Evolutionary conservation across 192 early-diverging fungal genomes (phyloP).

Genomic region (Piromyces finnis): DNA sequence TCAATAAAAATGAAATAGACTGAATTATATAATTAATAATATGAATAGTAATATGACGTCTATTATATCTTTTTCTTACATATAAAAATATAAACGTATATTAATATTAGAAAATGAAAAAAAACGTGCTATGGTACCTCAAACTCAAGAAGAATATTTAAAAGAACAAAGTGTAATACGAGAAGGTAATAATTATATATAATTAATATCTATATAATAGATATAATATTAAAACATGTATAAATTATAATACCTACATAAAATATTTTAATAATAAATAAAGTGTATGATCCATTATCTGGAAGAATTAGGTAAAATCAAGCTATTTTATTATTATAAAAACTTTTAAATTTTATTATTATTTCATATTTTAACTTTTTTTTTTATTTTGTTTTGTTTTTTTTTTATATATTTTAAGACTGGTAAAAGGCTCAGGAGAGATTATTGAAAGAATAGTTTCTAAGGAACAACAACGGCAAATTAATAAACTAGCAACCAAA

Average conservation of each 20-base stretch:
- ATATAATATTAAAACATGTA: too few species aligned
- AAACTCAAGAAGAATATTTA: conserved; percentile 20
- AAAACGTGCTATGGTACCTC: conserved; percentile 11
- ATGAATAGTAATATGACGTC: too few species aligned
- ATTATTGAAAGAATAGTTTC: conserved; percentile 26
- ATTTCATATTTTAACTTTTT: neutral
- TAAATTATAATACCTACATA: too few species aligned
- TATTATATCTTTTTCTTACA: too few species aligned
- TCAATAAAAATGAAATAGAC: too few species aligned
- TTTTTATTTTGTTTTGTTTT: neutral
- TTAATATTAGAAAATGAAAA: neutral
- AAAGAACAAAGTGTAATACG: conserved; percentile 14
- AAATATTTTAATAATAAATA: too few species aligned
- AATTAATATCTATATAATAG: neutral
- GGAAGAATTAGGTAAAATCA: conserved; percentile 17
- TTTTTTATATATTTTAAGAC: conserved; percentile 8
- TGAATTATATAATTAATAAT: too few species aligned
- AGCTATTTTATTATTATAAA: too few species aligned
- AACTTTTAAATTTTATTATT: neutral
- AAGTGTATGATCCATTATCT: conserved; percentile 22
- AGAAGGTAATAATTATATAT: neutral
- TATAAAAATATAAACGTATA: too few species aligned
- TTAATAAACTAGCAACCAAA: conserved; percentile 21
- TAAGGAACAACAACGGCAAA: conserved; percentile 18
- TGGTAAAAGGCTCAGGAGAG: conserved; percentile 27